These are phyloP conservation scores for Dalbergia cultrata DNA, from an alignment of 306 rosid species.

Conservation along the genomic window DNA sequence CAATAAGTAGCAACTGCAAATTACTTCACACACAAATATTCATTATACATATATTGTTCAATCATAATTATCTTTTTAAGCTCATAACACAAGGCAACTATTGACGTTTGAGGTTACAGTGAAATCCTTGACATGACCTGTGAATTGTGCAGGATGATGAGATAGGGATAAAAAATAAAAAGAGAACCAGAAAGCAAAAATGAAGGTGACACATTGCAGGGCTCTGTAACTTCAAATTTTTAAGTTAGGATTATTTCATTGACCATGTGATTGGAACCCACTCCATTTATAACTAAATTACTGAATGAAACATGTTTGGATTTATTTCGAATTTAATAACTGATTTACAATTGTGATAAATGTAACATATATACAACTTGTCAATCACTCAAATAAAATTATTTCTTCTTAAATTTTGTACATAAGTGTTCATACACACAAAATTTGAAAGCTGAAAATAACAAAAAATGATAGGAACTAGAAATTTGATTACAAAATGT, in stretches of 20 bases:
- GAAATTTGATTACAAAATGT: neutral
- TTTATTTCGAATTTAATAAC: constrained; percentile 4
- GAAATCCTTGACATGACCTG: constrained; percentile 29
- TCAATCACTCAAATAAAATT: neutral
- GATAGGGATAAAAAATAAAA: neutral
- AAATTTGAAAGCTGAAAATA: constrained; percentile 30
- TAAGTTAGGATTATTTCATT: constrained; percentile 21
- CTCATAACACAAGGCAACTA: constrained; percentile 16
- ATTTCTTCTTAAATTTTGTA: constrained; percentile 2
- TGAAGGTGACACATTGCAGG: constrained; percentile 13
- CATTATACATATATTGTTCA: constrained; percentile 6
- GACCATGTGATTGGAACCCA: constrained; percentile 1
- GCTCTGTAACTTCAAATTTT: constrained; percentile 22
- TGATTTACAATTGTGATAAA: neutral
- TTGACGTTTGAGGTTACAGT: constrained; percentile 22
- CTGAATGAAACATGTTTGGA: neutral
- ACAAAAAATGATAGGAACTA: neutral
- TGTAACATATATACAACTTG: constrained; percentile 1
- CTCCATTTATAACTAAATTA: neutral
- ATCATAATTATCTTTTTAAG: constrained; percentile 4
- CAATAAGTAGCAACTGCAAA: constrained; percentile 32
- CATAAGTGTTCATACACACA: neutral
- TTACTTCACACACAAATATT: constrained; percentile 29
- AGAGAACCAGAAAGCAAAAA: constrained; percentile 8
- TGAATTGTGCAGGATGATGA: neutral